Percentiles rank a stretch among this genome's conserved stretches.
These are phyloP conservation scores for Ceratocystis ficicola DNA, from an alignment of 2,329 filamentous ascomycete species.

Conservation along the genomic window DNA sequence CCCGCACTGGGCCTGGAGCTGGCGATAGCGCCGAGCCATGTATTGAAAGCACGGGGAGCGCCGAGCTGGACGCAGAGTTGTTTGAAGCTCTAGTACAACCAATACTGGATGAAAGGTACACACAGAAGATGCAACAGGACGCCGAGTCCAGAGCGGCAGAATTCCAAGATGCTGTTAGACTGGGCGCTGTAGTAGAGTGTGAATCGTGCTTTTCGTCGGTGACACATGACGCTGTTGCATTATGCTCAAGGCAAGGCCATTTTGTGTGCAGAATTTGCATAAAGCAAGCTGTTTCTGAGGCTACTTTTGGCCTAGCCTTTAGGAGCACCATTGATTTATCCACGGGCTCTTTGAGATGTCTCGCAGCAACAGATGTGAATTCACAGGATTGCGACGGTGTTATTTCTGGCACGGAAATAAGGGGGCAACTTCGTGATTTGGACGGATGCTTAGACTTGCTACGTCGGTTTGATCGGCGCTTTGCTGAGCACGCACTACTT, in stretches of 20 bases:
- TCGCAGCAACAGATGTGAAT: constrained; percentile 29
- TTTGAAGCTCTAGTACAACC: constrained; percentile 46
- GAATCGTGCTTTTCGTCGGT: constrained; percentile 18
- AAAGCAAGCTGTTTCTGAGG: constrained; percentile 68
- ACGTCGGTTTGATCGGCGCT: constrained; percentile 62
- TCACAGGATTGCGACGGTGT: not conserved
- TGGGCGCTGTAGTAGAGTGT: constrained; percentile 46
- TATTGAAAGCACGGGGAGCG: constrained; percentile 52
- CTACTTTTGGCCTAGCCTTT: constrained; percentile 89
- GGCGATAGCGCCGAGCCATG: not conserved
- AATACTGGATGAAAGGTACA: constrained; percentile 34
- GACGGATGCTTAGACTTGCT: constrained; percentile 42
- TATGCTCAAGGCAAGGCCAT: constrained; percentile 42
- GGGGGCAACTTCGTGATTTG: not conserved
- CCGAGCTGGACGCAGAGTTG: constrained; percentile 51
- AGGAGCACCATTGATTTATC: constrained; percentile 61
- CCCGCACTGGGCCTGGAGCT: not conserved
- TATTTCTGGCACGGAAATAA: not conserved
- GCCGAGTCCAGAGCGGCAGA: constrained; percentile 45
- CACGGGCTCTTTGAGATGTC: constrained; percentile 64
- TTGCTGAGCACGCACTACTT: constrained; percentile 63
- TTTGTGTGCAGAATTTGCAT: constrained; percentile 75
- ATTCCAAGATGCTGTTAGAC: constrained; percentile 37
- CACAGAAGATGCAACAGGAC: constrained; percentile 42
- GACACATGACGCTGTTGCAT: not conserved